Base-by-base conservation (phyloP, 257 asterid genomes). In the Parsonsia alboflavescens region DNA sequence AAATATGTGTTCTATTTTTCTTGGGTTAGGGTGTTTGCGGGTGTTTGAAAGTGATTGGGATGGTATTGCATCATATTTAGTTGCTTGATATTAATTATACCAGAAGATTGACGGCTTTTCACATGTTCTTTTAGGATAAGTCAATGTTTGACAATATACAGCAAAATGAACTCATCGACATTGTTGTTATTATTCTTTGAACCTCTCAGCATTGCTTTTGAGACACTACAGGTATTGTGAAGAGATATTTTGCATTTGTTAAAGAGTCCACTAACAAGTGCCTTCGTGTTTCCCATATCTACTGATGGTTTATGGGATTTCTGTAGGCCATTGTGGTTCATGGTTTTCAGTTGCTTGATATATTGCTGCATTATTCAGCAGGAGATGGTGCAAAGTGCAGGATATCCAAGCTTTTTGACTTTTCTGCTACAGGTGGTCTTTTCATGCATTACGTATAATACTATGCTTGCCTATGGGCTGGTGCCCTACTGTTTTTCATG, bases 131-230 rank as follows among this genome's bases (percentile, higher is more conserved):
- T 85, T 77, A 93, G 98, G 97, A 81, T 91, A 78, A 77, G 85
- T 79, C 76, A 82, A 53, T 91, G 96, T 77, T 76, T 88, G 87
- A 72, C 80, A 41, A 73, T 89, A 53, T 83, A 85, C 83, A 82
- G 81, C 68, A 75, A 84, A 75, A 73, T 82, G 68, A 87, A 82
- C 78, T 88, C 96, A 49, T 78, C 93, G 61, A 81, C 83, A 73
- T 79, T 76, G 79, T 80, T 89, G 87, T 80, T 93, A 80, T 84
- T 93, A 77, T 91, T 93, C 86, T 93, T 93, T 83, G 98, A 93
- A 88, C 98, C 98, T 84, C 85, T 81, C 67, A 91, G 98, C 84
- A 88, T 93, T 79, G 96, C 91, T 82, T 93, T 93, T 82, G 98
- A 93, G 96, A 93, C 97, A 65, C 80, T 93, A 67, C 98, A 93